A percentile compares a stretch with the other conserved stretches of the same genome.
These are phyloP conservation scores for Candida saitoana DNA, from an alignment of 805 yeast species.

Conservation along the genomic window DNA sequence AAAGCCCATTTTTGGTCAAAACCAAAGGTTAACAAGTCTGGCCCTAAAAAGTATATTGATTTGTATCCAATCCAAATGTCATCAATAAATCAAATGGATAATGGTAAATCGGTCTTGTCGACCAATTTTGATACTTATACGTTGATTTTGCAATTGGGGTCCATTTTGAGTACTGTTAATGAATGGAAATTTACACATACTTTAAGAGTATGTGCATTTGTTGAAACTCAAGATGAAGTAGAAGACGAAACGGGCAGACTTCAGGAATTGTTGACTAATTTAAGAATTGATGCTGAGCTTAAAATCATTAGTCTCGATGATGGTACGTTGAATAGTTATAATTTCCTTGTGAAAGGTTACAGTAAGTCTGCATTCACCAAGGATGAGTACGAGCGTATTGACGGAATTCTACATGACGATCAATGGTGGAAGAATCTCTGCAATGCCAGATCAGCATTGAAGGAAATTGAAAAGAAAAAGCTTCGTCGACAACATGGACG, in stretches of 20 bases:
- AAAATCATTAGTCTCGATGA: constrained; percentile 64
- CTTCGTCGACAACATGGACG: constrained; percentile 8
- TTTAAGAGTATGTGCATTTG: constrained; percentile 83
- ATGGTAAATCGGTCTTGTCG: constrained; percentile 67
- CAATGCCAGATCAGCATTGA: constrained; percentile 48
- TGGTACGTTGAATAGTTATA: constrained; percentile 57
- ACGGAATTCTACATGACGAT: constrained; percentile 50
- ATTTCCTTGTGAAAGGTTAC: constrained; percentile 72
- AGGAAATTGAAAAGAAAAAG: constrained; percentile 31
- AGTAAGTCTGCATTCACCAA: constrained; percentile 26
- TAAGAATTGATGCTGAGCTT: constrained; percentile 82
- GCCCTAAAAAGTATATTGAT: constrained; percentile 61
- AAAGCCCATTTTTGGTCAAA: constrained; percentile 12
- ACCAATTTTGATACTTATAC: constrained; percentile 97
- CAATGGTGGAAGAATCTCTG: constrained; percentile 82
- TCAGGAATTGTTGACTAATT: constrained; percentile 57
- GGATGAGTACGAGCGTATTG: constrained; percentile 40
- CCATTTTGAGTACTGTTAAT: constrained; percentile 87
- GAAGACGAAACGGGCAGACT: constrained; percentile 66
- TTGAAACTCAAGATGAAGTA: constrained; percentile 69
- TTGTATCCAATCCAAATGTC: constrained; percentile 97
- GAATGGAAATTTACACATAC: constrained; percentile 71
- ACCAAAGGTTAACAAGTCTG: constrained; percentile 9
- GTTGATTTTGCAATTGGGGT: constrained; percentile 87
- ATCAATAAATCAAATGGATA: constrained; percentile 63